Evolutionary conservation across 192 early-diverging fungal species (phyloP), one percentile per base, ranked within the genome.

Genomic region (Globomyces pollinis-pini): DNA sequence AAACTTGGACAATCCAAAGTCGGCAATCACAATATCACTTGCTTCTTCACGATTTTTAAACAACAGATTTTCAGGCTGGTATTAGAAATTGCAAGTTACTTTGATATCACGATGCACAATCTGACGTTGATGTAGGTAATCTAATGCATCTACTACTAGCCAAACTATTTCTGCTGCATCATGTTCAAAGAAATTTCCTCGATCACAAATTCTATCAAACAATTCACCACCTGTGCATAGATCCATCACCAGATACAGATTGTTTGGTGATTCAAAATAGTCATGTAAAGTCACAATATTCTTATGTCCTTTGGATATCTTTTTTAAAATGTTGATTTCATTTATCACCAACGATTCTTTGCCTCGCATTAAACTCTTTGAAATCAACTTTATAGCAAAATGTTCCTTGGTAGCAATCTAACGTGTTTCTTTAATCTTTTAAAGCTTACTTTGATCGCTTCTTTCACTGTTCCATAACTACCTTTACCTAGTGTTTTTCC

Each of bases 151-250:
- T 31, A 87, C 71, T 38, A 98, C 80, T 35, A 82, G 86, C 26
- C 74, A 70, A 31, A 96, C 78, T 38, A 96, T 81, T 33, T 79
- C 54, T 6, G 88, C 86, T 1, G 91, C 93, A 57, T 94, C 91
- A 2, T 68, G 54, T 67, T 98, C 96, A 58, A 73, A 70, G 43
- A 74, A 79, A 31, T 81, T 43, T 66, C 84, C 72, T 80, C 78
- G 44, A 67, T 76, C 62, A 68, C 81, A 69, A 50, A 98, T 88
- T 30, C 88, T 75, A 61, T 96, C 88, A 67, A 96, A 96, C 26
- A 99, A 71, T 70, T 99, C 96, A 21, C 94, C 94, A 30, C 96
- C 96, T 4, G 77, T 78, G 28, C 53, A 64, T 44, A 76, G 65
- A 21, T 79, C 77, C 62, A 79, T 76, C 31, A 79, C 73, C 18